Base-by-base conservation (phyloP, 495 filamentous ascomycete genomes). In the Podospora pseudoanserina region DNA sequence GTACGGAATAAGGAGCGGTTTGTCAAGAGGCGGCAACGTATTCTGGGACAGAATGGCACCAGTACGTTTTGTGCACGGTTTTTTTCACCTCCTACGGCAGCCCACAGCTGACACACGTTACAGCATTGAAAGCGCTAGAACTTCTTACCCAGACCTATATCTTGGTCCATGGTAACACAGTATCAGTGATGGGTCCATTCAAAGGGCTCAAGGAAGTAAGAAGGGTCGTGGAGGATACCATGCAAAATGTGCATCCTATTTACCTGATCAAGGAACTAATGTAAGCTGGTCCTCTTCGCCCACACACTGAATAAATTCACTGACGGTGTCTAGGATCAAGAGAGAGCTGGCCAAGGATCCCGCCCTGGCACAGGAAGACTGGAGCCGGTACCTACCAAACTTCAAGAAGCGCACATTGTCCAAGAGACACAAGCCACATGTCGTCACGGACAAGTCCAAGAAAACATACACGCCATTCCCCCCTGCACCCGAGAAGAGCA, bases 1-100 rank as follows among this genome's bases (percentile, higher is more conserved):
- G 92, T 98, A 30, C 84, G 89, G 68, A 99, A 97, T 78, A 97
- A 97, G 79, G 94, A 98, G 70, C 91, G 94, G 55, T 99, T 99
- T 76, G 91, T 97, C 63, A 99, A 99, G 84, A 87, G 95, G 44
- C 87, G 95, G 61, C 95, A 99, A 79, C 85, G 95, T 63, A 94
- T 97, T 63, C 81, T 98, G 58, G 94, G 95, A 1, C 82, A 80
- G 64, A 73, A 74, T 55, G 78, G 78, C 58, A 75, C 75, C 60
- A 78, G 73, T 76, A 68, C n/a, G 72, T 28, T n/a, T 19, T 4
- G 9, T 54, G 16, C 55, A 5, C 5, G 1, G 5, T 0, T 34
- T 67, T 5, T 49, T 5, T 2, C 57, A 4, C 2, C 3, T 13
- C 4, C 4, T 28, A 2, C 3, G 23, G 62, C 71, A 54, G 32